Percentiles rank a stretch among this genome's conserved stretches.
Evolutionary conservation across 202 grass and related monocot genomes (phyloP).

Genomic region (Hordeum pubiflorum): DNA sequence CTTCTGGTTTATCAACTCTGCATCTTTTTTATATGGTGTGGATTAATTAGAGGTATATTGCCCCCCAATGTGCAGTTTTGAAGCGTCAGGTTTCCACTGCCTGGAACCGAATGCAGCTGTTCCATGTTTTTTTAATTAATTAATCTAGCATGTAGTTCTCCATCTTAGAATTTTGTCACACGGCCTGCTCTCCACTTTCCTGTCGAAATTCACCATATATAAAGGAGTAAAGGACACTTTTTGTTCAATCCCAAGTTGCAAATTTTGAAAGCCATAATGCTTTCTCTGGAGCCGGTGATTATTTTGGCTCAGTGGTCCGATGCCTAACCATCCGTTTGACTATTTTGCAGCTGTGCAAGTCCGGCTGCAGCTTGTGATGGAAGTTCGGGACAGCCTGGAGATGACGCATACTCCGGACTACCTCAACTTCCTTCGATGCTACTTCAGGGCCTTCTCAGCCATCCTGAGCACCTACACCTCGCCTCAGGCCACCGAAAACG

Average conservation of each 20-base stretch:
- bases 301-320: conserved; percentile 5
- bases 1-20: not conserved
- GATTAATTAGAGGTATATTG: not conserved
- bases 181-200: not conserved
- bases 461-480: conserved; percentile 64
- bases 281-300: not conserved
- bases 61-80: not conserved
- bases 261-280: not conserved
- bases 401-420: conserved; percentile 96
- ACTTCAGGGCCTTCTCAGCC: conserved; percentile 83
- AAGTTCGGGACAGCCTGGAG: conserved; percentile 89
- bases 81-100: not conserved
- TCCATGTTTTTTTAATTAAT: not conserved
- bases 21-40: not conserved
- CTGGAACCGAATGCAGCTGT: not conserved
- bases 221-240: not conserved
- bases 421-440: conserved; percentile 86
- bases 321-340: not conserved
- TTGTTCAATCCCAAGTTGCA: not conserved
- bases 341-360: conserved; percentile 56
- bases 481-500: conserved; percentile 64
- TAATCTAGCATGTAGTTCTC: not conserved
- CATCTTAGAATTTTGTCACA: not conserved
- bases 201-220: not conserved
- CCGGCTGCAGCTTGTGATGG: conserved; percentile 80